phyloP scores from a whole-genome alignment of 176 grass and related monocot species.

The Musa troglodytarum region DNA sequence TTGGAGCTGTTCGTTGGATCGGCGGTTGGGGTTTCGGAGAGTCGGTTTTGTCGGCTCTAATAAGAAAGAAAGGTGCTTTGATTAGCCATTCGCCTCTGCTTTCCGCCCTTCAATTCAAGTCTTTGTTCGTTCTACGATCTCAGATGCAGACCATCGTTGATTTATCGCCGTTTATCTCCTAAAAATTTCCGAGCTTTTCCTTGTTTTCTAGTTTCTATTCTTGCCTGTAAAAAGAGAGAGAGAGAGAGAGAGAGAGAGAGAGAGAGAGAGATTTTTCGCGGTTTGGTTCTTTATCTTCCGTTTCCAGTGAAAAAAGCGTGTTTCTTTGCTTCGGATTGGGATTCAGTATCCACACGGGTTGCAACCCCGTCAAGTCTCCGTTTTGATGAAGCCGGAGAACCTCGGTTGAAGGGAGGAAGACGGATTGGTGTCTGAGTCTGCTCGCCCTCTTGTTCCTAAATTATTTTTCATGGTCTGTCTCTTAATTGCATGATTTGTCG shows the following conservation, averaged over 20 bases:
- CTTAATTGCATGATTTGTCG: neutral
- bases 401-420: neutral
- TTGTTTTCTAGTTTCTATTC: neutral
- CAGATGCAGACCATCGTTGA: neutral
- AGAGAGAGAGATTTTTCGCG: neutral
- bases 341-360: neutral
- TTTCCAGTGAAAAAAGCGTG: neutral
- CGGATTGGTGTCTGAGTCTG: neutral
- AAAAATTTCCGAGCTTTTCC: neutral
- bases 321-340: neutral
- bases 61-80: neutral
- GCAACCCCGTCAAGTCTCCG: neutral
- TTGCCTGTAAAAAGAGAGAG: neutral
- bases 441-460: neutral
- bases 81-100: no score
- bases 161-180: neutral
- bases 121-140: neutral
- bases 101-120: neutral
- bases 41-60: neutral
- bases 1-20: neutral
- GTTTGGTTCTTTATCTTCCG: neutral
- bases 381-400: neutral
- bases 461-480: neutral
- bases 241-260: no score
- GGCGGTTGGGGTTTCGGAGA: neutral